phyloP scores from a whole-genome alignment of 805 yeast species.

The Candida incommunis region DNA sequence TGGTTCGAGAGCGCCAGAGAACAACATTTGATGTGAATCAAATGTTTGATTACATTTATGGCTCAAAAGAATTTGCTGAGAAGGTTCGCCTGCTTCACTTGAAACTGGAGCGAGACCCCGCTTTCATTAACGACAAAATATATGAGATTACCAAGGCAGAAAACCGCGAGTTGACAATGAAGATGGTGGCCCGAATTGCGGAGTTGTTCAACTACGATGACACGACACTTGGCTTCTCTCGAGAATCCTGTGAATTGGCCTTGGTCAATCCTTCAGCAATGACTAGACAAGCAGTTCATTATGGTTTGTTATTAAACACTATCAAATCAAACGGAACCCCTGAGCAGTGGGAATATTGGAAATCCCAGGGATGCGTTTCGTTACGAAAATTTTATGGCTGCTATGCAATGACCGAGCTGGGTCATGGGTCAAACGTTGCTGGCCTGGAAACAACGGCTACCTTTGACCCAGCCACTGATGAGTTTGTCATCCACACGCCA shows the following conservation, averaged over 20 bases:
- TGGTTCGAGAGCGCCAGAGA: slow-evolving; percentile 25
- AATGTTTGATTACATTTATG: slow-evolving; percentile 29
- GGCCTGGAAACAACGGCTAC: slow-evolving; percentile 88
- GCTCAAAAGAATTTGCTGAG: slow-evolving; percentile 25
- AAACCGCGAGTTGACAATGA: slow-evolving; percentile 23
- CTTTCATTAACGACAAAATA: slow-evolving; percentile 26
- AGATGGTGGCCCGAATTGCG: slow-evolving; percentile 15
- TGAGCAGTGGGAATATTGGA: slow-evolving; percentile 77
- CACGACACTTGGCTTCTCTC: slow-evolving; percentile 15
- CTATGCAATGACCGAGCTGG: slow-evolving; percentile 86
- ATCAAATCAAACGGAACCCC: slow-evolving; percentile 79
- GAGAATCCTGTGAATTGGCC: slow-evolving; percentile 16
- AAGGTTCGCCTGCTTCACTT: slow-evolving; percentile 23
- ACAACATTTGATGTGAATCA: slow-evolving; percentile 23
- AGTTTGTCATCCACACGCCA: slow-evolving; percentile 72
- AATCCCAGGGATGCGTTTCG: slow-evolving; percentile 35
- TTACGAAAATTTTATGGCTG: slow-evolving; percentile 49
- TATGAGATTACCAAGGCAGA: slow-evolving; percentile 32
- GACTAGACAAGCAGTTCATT: slow-evolving; percentile 78
- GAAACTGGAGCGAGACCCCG: slow-evolving; percentile 40
- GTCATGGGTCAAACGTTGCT: slow-evolving; percentile 90
- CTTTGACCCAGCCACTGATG: slow-evolving; percentile 48
- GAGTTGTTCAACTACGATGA: slow-evolving; percentile 13
- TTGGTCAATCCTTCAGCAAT: slow-evolving; percentile 57
- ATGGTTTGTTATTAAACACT: slow-evolving; percentile 72